Conservation (phyloP, 345 rosid species). For the Conringia planisiliqua region DNA sequence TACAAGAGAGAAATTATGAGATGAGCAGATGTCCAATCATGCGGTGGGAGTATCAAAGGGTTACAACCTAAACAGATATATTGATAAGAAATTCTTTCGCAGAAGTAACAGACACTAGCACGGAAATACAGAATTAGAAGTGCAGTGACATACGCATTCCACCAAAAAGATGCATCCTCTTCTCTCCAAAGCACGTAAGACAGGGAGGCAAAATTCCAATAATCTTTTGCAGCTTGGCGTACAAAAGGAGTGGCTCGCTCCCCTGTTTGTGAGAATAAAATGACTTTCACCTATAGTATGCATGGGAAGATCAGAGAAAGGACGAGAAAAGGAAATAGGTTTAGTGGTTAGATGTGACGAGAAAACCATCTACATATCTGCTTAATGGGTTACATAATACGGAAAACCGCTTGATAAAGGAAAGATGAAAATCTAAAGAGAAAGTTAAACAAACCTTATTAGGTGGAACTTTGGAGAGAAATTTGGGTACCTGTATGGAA, state of each 20-base stretch:
- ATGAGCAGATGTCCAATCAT: constrained; percentile 11
- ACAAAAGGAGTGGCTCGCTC: constrained; percentile 82
- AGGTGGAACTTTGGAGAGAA: constrained; percentile 40
- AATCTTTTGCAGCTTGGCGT: constrained; percentile 73
- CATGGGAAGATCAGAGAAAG: constrained; percentile 8
- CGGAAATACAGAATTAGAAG: constrained; percentile 20
- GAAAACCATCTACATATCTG: not conserved
- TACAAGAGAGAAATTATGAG: constrained; percentile 27
- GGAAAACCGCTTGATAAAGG: constrained; percentile 2
- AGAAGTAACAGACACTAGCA: not conserved
- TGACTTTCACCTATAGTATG: constrained; percentile 65
- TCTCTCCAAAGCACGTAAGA: constrained; percentile 81
- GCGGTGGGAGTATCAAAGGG: not conserved
- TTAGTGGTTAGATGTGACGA: not conserved
- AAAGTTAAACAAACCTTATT: constrained; percentile 49
- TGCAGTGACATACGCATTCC: constrained; percentile 68
- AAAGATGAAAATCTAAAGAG: not conserved
- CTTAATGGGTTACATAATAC: not conserved
- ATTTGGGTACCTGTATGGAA: constrained; percentile 29
- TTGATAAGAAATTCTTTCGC: not conserved
- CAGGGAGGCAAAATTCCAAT: constrained; percentile 73
- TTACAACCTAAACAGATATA: constrained; percentile 8
- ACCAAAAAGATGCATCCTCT: constrained; percentile 92
- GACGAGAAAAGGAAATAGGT: not conserved
- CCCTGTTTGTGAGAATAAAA: constrained; percentile 91